These are phyloP conservation scores for Globisporangium takayamanum DNA, from an alignment of 352 stramenopile genomes.

Conservation along the genomic window DNA sequence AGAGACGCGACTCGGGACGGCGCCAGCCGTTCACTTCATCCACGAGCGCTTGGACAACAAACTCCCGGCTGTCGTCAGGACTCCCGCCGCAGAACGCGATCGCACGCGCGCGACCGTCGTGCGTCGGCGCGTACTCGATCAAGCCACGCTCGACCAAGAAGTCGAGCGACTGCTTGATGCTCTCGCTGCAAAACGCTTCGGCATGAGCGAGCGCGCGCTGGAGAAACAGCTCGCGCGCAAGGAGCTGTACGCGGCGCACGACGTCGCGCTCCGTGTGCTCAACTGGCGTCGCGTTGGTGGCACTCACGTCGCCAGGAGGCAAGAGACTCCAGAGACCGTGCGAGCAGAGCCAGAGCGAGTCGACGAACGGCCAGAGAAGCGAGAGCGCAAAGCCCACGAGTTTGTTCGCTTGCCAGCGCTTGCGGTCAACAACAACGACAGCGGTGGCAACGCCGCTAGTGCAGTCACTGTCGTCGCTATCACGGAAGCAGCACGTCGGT, in stretches of 20 bases:
- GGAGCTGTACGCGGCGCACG: slow-evolving; percentile 42
- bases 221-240: slow-evolving; percentile 49
- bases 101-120: slow-evolving; percentile 23
- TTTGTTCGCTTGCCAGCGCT: slow-evolving; percentile 29
- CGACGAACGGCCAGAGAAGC: slow-evolving; percentile 71
- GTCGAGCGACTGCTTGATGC: slow-evolving; percentile 66
- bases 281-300: slow-evolving; percentile 3
- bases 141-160: slow-evolving; percentile 46
- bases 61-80: slow-evolving; percentile 2
- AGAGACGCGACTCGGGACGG: slow-evolving; percentile 42
- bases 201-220: slow-evolving; percentile 38
- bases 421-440: slow-evolving; percentile 24
- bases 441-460: neutral
- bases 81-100: slow-evolving; percentile 17
- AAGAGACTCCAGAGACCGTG: slow-evolving; percentile 41
- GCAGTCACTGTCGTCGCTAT: neutral
- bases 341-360: slow-evolving; percentile 60
- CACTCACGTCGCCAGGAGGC: neutral
- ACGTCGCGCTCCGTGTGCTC: slow-evolving; percentile 36
- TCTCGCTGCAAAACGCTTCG: slow-evolving; percentile 70
- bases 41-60: slow-evolving; percentile 30
- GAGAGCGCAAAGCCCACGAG: slow-evolving; percentile 55
- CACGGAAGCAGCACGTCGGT: slow-evolving; percentile 11
- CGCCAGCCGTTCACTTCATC: slow-evolving; percentile 33
- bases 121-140: slow-evolving; percentile 25